phyloP scores from a whole-genome alignment of 225 moss, liverwort and hornwort species.

The Climacium dendroides region DNA sequence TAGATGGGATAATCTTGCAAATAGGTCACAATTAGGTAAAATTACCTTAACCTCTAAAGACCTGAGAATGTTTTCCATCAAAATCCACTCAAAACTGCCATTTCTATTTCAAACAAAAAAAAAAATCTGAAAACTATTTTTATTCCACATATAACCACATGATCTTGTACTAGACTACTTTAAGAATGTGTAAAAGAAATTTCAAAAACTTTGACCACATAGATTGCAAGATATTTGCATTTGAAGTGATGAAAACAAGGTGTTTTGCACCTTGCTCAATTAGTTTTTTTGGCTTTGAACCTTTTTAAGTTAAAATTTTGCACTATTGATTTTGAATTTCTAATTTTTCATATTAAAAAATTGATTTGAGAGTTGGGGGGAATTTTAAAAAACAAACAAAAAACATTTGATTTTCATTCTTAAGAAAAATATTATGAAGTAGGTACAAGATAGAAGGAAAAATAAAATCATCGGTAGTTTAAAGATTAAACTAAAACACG shows the following conservation, averaged over 20 bases:
- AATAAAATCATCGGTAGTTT: no score
- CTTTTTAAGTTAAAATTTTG: neutral
- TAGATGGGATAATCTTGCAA: rapidly evolving
- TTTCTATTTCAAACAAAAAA: no score
- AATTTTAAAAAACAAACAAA: no score
- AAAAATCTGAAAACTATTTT: no score
- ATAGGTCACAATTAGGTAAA: neutral
- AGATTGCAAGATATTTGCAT: neutral
- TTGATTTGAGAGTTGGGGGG: neutral
- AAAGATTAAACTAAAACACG: no score
- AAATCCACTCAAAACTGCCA: no score
- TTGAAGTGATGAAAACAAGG: neutral
- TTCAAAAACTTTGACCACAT: rapidly evolving
- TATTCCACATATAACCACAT: no score
- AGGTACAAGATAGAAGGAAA: no score
- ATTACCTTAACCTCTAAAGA: neutral
- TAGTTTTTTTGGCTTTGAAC: neutral
- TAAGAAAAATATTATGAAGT: no score
- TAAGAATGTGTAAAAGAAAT: neutral
- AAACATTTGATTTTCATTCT: no score
- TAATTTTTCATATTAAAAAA: neutral
- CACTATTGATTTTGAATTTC: neutral
- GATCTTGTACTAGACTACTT: no score
- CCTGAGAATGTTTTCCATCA: no score
- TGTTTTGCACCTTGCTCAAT: neutral